These are phyloP conservation scores for Populus euphratica DNA, from an alignment of 345 rosid genomes.

Conservation along the genomic window DNA sequence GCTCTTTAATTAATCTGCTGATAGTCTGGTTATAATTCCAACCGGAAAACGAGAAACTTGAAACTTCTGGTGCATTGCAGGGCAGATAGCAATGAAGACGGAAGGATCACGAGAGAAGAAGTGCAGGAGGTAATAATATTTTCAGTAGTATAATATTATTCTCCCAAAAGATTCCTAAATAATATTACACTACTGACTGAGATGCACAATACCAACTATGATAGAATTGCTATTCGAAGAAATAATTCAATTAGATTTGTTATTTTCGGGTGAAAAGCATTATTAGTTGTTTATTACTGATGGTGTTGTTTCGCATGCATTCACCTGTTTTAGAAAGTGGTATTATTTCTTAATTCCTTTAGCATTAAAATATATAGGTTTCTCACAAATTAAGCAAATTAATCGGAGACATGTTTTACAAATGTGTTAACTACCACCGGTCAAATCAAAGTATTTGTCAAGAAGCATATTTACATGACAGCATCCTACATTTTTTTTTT, in stretches of 20 bases:
- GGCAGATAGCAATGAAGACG: conserved; percentile 93
- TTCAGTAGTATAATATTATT: not conserved
- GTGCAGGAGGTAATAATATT: conserved; percentile 62
- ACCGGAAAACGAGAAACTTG: not conserved
- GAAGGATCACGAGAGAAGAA: conserved; percentile 77
- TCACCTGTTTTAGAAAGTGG: too few relatives aligned
- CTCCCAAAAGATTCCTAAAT: too few relatives aligned
- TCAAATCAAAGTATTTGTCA: not conserved
- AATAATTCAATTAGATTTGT: too few relatives aligned
- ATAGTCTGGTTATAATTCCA: not conserved
- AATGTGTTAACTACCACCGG: not conserved
- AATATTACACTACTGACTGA: too few relatives aligned
- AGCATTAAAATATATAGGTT: not conserved
- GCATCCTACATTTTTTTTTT: not conserved
- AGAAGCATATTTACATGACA: not conserved
- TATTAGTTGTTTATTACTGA: too few relatives aligned
- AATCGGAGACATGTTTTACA: not conserved
- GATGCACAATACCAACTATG: too few relatives aligned
- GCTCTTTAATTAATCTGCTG: not conserved
- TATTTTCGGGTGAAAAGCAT: too few relatives aligned
- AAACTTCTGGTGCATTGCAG: conserved; percentile 31
- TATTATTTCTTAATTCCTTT: not conserved
- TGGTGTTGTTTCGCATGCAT: too few relatives aligned
- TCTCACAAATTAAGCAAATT: not conserved
- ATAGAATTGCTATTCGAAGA: too few relatives aligned